These are phyloP conservation scores for Hypoxylon lienhwacheense DNA, from an alignment of 495 filamentous ascomycete genomes.

Conservation along the genomic window DNA sequence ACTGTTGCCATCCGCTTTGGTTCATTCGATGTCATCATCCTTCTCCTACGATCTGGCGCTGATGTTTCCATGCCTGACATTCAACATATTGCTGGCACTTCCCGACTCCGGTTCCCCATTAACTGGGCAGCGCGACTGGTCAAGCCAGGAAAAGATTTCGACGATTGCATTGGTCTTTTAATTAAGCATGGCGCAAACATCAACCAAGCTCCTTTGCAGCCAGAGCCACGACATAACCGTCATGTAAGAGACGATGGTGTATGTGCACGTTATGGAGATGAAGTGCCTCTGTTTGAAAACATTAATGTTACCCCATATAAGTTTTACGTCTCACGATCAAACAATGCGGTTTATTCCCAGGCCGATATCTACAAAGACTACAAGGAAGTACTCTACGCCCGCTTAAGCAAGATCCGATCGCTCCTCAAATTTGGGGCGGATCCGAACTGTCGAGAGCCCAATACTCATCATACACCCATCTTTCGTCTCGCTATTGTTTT, in stretches of 20 bases:
- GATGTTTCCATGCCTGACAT: neutral
- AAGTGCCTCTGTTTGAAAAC: neutral
- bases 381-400: neutral
- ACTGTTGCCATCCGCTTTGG: constrained; percentile 1
- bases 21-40: neutral
- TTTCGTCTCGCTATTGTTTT: neutral
- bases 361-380: neutral
- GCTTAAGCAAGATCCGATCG: neutral
- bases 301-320: too few species aligned
- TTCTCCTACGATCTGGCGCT: neutral
- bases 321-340: too few species aligned
- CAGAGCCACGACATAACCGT: neutral
- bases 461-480: neutral
- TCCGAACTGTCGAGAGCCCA: neutral
- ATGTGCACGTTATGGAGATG: neutral
- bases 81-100: neutral
- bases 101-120: neutral
- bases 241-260: neutral
- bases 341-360: too few species aligned
- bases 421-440: constrained; percentile 9
- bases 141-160: neutral
- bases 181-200: neutral
- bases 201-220: neutral
- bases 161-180: neutral
- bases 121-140: neutral